phyloP scores from a whole-genome alignment of 306 rosid species.

The Trichosanthes cucumerina region DNA sequence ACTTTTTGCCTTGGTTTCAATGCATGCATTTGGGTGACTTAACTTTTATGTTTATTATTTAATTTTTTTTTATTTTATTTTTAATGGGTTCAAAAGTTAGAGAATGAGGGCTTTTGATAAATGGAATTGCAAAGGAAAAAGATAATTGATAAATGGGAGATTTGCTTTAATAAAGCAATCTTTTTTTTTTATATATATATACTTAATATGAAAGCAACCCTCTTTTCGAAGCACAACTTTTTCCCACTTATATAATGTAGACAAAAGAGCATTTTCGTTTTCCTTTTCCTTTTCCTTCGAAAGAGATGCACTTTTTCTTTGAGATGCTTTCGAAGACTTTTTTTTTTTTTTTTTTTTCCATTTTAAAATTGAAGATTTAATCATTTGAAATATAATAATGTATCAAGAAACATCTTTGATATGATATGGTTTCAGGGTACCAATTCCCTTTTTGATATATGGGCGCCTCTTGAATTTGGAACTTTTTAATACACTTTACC shows the following conservation, averaged over 20 bases:
- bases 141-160: conserved; percentile 10
- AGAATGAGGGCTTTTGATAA: neutral
- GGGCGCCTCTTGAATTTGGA: neutral
- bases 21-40: conserved; percentile 5
- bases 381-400: neutral
- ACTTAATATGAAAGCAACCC: conserved; percentile 26
- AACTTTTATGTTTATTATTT: neutral
- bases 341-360: neutral
- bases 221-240: conserved; percentile 28
- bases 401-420: neutral
- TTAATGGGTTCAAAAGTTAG: conserved; percentile 3
- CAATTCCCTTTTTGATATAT: neutral
- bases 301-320: conserved; percentile 32
- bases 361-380: neutral
- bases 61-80: neutral
- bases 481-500: neutral
- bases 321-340: conserved; percentile 25
- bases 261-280: conserved; percentile 38
- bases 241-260: conserved; percentile 27
- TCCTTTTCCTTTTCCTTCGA: conserved; percentile 16
- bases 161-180: conserved; percentile 41
- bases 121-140: neutral
- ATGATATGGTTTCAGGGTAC: neutral
- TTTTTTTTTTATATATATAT: conserved; percentile 19
- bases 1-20: neutral